Evolutionary conservation across 441 rosid genomes (phyloP).

Genomic region (Rhodomyrtus psidioides): DNA sequence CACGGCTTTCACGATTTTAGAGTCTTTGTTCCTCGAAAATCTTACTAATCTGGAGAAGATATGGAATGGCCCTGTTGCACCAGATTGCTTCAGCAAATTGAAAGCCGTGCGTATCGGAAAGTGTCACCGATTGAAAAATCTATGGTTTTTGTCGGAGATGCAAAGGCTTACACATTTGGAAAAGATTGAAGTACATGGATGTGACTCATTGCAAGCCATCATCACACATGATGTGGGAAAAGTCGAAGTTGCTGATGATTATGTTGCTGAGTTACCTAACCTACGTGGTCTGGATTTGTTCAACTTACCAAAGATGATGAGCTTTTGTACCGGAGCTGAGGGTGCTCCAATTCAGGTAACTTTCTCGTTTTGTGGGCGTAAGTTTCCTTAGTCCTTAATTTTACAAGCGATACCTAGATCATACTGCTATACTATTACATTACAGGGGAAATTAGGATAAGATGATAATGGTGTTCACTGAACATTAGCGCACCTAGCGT

Average conservation of each 20-base stretch:
- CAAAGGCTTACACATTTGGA: background rate
- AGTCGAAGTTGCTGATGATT: fast-evolving
- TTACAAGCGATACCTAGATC: too few species aligned
- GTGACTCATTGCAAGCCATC: background rate
- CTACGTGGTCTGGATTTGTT: too few species aligned
- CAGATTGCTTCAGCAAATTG: background rate
- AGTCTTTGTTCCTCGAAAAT: background rate
- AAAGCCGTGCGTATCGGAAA: fast-evolving
- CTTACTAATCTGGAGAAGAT: background rate
- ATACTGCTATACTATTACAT: too few species aligned
- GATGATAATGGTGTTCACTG: too few species aligned
- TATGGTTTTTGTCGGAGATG: fast-evolving
- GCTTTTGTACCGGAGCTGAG: background rate
- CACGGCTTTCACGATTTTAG: fast-evolving
- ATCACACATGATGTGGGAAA: background rate
- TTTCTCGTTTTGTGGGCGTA: too few species aligned
- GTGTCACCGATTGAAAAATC: background rate
- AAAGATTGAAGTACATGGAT: fast-evolving
- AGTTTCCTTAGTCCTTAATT: too few species aligned
- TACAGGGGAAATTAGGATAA: background rate
- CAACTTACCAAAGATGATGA: background rate
- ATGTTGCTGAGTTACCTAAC: fast-evolving
- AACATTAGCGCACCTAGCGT: too few species aligned
- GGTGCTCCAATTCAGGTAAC: background rate
- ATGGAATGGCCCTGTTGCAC: background rate